These are phyloP conservation scores for Wallacemonas sp. DNA, from an alignment of 208 protist genomes.

Conservation along the genomic window DNA sequence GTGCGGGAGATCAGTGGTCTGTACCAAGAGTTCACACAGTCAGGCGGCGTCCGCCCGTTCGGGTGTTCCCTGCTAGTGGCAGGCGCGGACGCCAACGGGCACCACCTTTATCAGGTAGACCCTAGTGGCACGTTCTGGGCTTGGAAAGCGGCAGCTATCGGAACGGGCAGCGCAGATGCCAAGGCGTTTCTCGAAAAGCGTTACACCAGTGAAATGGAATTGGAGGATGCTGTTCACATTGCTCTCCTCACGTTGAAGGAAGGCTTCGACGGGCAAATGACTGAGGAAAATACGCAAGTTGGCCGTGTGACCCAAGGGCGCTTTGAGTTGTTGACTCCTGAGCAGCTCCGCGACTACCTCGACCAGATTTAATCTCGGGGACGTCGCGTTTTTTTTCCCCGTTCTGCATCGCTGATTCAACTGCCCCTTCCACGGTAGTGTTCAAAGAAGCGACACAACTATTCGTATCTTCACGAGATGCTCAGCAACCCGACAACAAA, in stretches of 20 bases:
- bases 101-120: conserved; percentile 99
- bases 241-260: conserved; percentile 99
- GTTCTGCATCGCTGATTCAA: background rate
- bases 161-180: conserved; percentile 96
- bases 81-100: conserved; percentile 94
- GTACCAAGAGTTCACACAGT: conserved; percentile 99
- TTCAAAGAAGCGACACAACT: no score
- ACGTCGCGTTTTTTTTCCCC: background rate
- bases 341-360: conserved; percentile 85
- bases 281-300: conserved; percentile 98
- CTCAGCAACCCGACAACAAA: background rate
- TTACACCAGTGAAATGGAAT: conserved; percentile 97
- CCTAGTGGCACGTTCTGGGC: conserved; percentile 98
- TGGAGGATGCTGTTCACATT: conserved; percentile 99
- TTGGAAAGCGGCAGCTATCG: conserved; percentile 99
- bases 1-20: conserved; percentile 96
- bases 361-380: conserved; percentile 70
- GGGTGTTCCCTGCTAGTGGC: conserved; percentile 99
- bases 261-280: conserved; percentile 96
- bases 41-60: conserved; percentile 99
- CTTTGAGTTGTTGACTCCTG: conserved; percentile 78
- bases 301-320: conserved; percentile 91
- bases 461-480: conserved; percentile 3
- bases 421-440: no score
- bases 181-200: conserved; percentile 99